phyloP scores from a whole-genome alignment of 495 filamentous ascomycete species.

The Hypoxylon lienhwacheense region DNA sequence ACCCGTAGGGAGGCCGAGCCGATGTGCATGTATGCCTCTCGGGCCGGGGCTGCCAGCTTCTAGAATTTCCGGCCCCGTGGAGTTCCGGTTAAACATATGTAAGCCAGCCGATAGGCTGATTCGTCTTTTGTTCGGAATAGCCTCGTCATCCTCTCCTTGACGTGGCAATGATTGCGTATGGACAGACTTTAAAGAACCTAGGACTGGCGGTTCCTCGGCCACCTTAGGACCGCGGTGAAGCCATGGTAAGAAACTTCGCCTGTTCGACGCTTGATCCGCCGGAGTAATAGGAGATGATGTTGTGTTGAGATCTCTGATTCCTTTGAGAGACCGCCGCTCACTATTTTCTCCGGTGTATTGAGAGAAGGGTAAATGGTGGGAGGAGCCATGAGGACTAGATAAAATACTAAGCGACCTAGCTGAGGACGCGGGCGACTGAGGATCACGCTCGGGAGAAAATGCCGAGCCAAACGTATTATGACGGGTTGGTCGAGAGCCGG shows the following conservation, averaged over 20 bases:
- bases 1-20: constrained; percentile 67
- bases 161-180: constrained; percentile 83
- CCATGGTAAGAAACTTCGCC: constrained; percentile 55
- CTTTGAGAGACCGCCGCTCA: constrained; percentile 45
- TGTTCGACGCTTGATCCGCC: constrained; percentile 35
- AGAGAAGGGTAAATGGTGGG: constrained; percentile 58
- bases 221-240: constrained; percentile 75
- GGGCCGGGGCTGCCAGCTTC: constrained; percentile 40
- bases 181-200: constrained; percentile 72
- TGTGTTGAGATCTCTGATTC: constrained; percentile 31
- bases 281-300: constrained; percentile 34
- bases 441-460: constrained; percentile 52
- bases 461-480: constrained; percentile 37
- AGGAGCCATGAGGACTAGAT: constrained; percentile 66
- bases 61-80: constrained; percentile 45
- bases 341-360: constrained; percentile 45
- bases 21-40: constrained; percentile 45
- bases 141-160: constrained; percentile 52
- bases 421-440: constrained; percentile 73
- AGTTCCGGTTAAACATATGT: constrained; percentile 62
- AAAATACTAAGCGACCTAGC: constrained; percentile 64
- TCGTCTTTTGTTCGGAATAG: constrained; percentile 46
- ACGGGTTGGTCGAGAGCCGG: constrained; percentile 41
- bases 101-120: constrained; percentile 53
- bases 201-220: constrained; percentile 64